A percentile compares a stretch with the other conserved stretches of the same genome.
Evolutionary conservation across 441 rosid species (phyloP).

Genomic region (Mallotus repandus): DNA sequence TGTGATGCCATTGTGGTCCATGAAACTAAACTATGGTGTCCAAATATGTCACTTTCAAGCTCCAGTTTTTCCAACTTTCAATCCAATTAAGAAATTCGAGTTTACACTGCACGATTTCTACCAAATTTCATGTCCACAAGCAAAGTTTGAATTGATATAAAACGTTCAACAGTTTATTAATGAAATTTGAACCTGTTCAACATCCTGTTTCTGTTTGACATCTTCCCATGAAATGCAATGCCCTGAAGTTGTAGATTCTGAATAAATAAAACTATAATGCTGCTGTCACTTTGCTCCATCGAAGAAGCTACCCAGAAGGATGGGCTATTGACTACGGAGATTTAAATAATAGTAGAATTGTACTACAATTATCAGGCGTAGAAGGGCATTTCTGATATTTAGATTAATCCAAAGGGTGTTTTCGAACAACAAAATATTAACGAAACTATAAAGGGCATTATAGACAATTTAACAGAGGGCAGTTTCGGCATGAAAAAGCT

Average conservation of each 20-base stretch:
- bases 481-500: neutral
- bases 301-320: neutral
- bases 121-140: neutral
- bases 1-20: neutral
- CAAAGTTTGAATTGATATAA: neutral
- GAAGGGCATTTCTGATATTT: conserved; percentile 11
- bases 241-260: no score
- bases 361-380: no score
- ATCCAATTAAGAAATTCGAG: neutral
- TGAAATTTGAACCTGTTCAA: no score
- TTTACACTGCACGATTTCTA: neutral
- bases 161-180: no score
- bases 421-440: neutral
- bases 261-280: no score
- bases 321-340: neutral
- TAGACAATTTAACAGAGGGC: neutral
- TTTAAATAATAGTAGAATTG: neutral
- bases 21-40: neutral
- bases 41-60: neutral
- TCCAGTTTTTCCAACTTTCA: neutral
- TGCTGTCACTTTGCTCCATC: neutral
- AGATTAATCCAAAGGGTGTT: neutral
- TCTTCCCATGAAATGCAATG: no score
- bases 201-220: neutral
- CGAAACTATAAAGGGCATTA: neutral